These are phyloP conservation scores for Ormosia semicastrata DNA, from an alignment of 306 rosid genomes.

Conservation along the genomic window DNA sequence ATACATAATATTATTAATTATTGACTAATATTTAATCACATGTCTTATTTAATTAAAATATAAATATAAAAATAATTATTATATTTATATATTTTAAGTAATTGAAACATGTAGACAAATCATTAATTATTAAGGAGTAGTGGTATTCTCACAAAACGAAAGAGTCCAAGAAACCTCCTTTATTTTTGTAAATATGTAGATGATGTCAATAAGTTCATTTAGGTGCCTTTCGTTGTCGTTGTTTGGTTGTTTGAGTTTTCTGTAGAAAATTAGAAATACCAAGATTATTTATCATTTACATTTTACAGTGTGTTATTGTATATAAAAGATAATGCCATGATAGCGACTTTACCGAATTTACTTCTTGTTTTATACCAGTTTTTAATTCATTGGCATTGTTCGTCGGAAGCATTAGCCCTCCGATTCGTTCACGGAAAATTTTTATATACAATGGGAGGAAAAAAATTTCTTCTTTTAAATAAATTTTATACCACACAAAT, in stretches of 20 bases:
- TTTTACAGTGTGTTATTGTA: background rate
- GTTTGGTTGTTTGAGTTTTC: background rate
- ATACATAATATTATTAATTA: too few species aligned
- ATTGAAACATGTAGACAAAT: too few species aligned
- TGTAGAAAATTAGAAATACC: background rate
- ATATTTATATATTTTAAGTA: too few species aligned
- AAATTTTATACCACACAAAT: too few species aligned
- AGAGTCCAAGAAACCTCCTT: background rate
- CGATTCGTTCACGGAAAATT: background rate
- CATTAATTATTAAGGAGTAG: background rate
- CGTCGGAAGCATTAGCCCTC: background rate
- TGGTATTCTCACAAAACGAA: background rate
- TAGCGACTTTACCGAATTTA: background rate
- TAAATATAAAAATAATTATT: too few species aligned
- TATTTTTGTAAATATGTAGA: background rate
- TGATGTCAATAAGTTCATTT: background rate
- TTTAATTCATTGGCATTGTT: background rate
- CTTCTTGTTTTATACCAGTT: background rate
- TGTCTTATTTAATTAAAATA: too few species aligned
- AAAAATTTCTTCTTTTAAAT: too few species aligned
- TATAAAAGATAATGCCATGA: background rate
- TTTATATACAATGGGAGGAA: too few species aligned
- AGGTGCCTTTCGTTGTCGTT: background rate
- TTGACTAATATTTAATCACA: too few species aligned
- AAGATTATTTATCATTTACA: background rate